phyloP scores from a whole-genome alignment of 1,284 basidiomycete genomes.

The Ganoderma resinaceum region DNA sequence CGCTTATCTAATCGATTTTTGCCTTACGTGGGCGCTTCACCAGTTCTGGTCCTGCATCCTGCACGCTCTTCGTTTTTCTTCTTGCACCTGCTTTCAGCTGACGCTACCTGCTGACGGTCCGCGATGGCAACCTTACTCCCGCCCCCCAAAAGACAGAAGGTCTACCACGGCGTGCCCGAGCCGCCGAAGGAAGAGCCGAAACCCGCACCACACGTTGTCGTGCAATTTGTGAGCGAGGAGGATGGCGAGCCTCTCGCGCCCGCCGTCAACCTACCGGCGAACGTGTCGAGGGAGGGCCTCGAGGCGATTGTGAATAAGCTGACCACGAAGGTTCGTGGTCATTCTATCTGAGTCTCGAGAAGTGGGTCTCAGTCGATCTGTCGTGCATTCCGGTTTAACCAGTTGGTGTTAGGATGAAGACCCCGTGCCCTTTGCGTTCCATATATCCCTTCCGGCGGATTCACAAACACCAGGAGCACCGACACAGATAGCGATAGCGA shows the following conservation, averaged over 20 bases:
- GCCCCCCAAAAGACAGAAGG: slow-evolving; percentile 85
- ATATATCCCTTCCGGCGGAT: slow-evolving; percentile 74
- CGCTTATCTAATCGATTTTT: slow-evolving; percentile 17
- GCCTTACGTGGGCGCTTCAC: slow-evolving; percentile 16
- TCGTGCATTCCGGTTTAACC: slow-evolving; percentile 1
- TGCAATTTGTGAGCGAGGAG: slow-evolving; percentile 91
- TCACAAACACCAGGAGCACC: slow-evolving; percentile 61
- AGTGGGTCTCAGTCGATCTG: slow-evolving; percentile 8
- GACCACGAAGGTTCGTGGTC: slow-evolving; percentile 64
- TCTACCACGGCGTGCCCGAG: slow-evolving; percentile 76
- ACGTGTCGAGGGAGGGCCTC: slow-evolving; percentile 84
- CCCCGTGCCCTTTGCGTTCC: slow-evolving; percentile 89
- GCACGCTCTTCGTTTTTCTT: slow-evolving; percentile 17
- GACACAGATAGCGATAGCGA: slow-evolving; percentile 80
- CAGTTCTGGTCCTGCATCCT: slow-evolving; percentile 27
- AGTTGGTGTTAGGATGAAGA: slow-evolving; percentile 70
- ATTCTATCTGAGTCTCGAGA: slow-evolving; percentile 6
- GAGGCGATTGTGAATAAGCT: slow-evolving; percentile 89
- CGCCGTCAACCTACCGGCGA: slow-evolving; percentile 87
- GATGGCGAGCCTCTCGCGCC: slow-evolving; percentile 84
- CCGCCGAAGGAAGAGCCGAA: slow-evolving; percentile 63
- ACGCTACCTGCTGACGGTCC: slow-evolving; percentile 55
- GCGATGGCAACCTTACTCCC: slow-evolving; percentile 83
- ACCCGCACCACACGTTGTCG: slow-evolving; percentile 76
- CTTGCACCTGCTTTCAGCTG: slow-evolving; percentile 15